These are phyloP conservation scores for Ustilaginoidea virens DNA, from an alignment of 2,329 filamentous ascomycete species.

Conservation along the genomic window DNA sequence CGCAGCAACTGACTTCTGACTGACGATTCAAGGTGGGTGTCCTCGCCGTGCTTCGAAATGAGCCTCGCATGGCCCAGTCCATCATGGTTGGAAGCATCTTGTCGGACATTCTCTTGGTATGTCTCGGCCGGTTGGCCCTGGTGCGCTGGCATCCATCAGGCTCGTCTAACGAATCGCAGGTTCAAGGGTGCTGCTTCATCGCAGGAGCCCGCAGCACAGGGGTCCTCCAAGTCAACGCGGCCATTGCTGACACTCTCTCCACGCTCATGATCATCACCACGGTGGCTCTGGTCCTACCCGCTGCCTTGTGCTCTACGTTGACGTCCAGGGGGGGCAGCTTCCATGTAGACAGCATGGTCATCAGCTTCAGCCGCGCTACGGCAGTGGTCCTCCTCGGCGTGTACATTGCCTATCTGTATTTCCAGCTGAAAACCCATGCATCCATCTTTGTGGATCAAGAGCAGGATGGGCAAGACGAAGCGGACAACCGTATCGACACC, in stretches of 20 bases:
- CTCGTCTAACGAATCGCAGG: too few relatives aligned
- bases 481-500: slow-evolving; percentile 1
- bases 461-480: neutral
- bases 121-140: neutral
- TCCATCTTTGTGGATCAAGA: slow-evolving; percentile 6
- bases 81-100: slow-evolving; percentile 8
- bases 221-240: slow-evolving; percentile 6
- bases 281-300: slow-evolving; percentile 7
- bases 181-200: slow-evolving; percentile 8
- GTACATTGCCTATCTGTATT: slow-evolving; percentile 6
- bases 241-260: slow-evolving; percentile 7
- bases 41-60: slow-evolving; percentile 6
- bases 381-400: slow-evolving; percentile 5
- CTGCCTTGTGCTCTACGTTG: slow-evolving; percentile 6
- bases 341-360: slow-evolving; percentile 4
- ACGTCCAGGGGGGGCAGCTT: neutral
- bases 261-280: slow-evolving; percentile 7
- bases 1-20: neutral
- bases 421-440: slow-evolving; percentile 7
- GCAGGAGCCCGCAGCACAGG: slow-evolving; percentile 6
- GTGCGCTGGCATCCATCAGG: too few relatives aligned
- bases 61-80: slow-evolving; percentile 6
- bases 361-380: slow-evolving; percentile 7
- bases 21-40: slow-evolving; percentile 5
- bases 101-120: slow-evolving; percentile 7